phyloP scores from a whole-genome alignment of 2,329 filamentous ascomycete species.

The Penicillium sp. region DNA sequence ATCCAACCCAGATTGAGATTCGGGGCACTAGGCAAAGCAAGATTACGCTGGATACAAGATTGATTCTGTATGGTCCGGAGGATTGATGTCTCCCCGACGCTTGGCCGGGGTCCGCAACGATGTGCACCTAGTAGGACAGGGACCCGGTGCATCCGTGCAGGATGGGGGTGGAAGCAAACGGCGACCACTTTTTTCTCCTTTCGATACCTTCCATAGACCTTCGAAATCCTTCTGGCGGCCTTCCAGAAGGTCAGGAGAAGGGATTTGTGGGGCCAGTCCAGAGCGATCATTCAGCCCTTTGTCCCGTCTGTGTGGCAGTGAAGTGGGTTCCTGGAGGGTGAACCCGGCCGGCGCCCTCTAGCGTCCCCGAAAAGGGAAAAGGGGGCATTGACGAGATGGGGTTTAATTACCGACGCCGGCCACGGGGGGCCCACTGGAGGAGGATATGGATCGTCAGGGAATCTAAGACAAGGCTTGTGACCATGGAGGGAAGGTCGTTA shows the following conservation, averaged over 20 bases:
- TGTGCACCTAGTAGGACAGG: conserved; percentile 5
- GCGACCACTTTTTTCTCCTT: conserved; percentile 6
- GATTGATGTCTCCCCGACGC: background rate
- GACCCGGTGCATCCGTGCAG: conserved; percentile 21
- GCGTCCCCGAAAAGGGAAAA: conserved; percentile 20
- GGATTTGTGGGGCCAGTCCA: conserved; percentile 25
- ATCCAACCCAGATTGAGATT: background rate
- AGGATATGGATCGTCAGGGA: conserved; percentile 11
- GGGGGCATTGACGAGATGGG: conserved; percentile 15
- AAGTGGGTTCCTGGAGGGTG: conserved; percentile 23
- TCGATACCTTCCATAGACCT: conserved; percentile 18
- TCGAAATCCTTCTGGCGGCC: conserved; percentile 30
- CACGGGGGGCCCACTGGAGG: conserved; percentile 12
- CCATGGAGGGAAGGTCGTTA: background rate
- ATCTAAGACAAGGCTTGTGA: background rate
- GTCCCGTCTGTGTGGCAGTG: conserved; percentile 24
- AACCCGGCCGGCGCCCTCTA: conserved; percentile 21
- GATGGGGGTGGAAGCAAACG: conserved; percentile 17
- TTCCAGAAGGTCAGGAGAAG: conserved; percentile 31
- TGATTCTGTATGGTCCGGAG: conserved; percentile 4
- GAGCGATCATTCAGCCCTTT: conserved; percentile 14
- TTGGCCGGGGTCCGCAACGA: background rate
- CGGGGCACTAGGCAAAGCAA: background rate
- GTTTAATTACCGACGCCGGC: conserved; percentile 23
- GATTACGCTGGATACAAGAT: background rate